Percentiles rank a stretch among this genome's conserved stretches.
Evolutionary conservation across 139 green algal species (phyloP).

Genomic region (Chlamydomonas applanata): DNA sequence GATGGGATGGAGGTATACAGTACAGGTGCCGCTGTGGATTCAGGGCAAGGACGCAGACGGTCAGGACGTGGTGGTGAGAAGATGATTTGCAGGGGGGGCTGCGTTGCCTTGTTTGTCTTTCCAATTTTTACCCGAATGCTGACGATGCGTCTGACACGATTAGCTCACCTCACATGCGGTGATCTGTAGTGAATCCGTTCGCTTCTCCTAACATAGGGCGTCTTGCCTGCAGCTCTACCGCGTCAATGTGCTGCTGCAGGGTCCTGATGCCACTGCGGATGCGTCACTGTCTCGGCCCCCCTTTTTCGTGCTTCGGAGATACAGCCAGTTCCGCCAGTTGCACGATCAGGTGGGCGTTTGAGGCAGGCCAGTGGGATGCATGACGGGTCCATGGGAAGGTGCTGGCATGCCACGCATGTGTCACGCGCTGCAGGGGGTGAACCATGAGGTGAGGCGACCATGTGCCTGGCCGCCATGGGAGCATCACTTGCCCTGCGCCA

Average conservation of each 20-base stretch:
- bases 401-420: too few relatives aligned
- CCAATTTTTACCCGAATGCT: too few relatives aligned
- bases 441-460: too few relatives aligned
- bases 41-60: slow-evolving; percentile 49
- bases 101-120: too few relatives aligned
- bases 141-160: too few relatives aligned
- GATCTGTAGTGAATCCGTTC: neutral
- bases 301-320: slow-evolving; percentile 58
- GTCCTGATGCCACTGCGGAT: neutral
- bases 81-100: too few relatives aligned
- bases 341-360: slow-evolving; percentile 33
- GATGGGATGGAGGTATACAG: slow-evolving; percentile 40
- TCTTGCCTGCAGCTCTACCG: slow-evolving; percentile 43
- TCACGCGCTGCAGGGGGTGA: too few relatives aligned
- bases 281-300: slow-evolving; percentile 9
- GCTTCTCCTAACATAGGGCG: neutral
- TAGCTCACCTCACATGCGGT: too few relatives aligned
- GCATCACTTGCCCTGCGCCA: neutral
- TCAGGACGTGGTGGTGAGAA: slow-evolving; percentile 41
- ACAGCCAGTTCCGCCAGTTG: slow-evolving; percentile 57
- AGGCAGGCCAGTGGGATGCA: too few relatives aligned
- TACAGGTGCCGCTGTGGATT: slow-evolving; percentile 49
- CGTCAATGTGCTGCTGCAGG: slow-evolving; percentile 54
- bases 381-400: too few relatives aligned
- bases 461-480: too few relatives aligned